Percentiles rank a stretch among this genome's conserved stretches.
These are phyloP conservation scores for Helminthosporium solani DNA, from an alignment of 2,329 filamentous ascomycete species.

Conservation along the genomic window DNA sequence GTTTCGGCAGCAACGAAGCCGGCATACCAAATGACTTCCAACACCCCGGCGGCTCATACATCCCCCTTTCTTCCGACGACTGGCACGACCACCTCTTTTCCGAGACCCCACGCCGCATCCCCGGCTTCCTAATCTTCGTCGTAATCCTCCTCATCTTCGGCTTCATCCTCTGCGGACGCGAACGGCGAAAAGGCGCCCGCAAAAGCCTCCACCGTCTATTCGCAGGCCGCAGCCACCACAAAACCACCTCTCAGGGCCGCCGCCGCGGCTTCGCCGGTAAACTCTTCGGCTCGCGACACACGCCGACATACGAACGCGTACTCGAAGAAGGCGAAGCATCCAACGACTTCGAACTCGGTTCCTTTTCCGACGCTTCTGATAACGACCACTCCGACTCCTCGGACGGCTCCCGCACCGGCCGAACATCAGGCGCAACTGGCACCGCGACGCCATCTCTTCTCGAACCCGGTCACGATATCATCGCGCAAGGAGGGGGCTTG, in stretches of 20 bases:
- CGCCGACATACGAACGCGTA: conserved; percentile 73
- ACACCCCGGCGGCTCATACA: conserved; percentile 64
- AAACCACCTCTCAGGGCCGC: conserved; percentile 31
- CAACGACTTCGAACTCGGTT: conserved; percentile 75
- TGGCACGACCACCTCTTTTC: conserved; percentile 64
- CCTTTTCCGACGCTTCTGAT: conserved; percentile 60
- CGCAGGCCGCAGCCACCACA: conserved; percentile 40
- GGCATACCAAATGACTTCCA: conserved; percentile 77
- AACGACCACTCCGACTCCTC: conserved; percentile 65
- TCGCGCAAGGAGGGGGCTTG: conserved; percentile 32
- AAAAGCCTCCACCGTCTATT: conserved; percentile 54
- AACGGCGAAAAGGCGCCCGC: conserved; percentile 63
- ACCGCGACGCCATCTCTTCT: conserved; percentile 22
- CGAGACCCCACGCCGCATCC: conserved; percentile 64
- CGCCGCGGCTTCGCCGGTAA: conserved; percentile 52
- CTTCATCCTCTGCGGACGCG: conserved; percentile 77
- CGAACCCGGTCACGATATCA: conserved; percentile 20
- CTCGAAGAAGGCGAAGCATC: conserved; percentile 73
- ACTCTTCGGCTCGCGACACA: conserved; percentile 58
- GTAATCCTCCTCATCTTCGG: conserved; percentile 67
- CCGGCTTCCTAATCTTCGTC: conserved; percentile 75
- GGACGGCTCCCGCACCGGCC: conserved; percentile 57
- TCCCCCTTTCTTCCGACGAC: conserved; percentile 48
- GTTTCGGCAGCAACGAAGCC: conserved; percentile 83
- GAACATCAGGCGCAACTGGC: conserved; percentile 53